These are phyloP conservation scores for Lumnitzera littorea DNA, from an alignment of 345 rosid species.

Conservation along the genomic window DNA sequence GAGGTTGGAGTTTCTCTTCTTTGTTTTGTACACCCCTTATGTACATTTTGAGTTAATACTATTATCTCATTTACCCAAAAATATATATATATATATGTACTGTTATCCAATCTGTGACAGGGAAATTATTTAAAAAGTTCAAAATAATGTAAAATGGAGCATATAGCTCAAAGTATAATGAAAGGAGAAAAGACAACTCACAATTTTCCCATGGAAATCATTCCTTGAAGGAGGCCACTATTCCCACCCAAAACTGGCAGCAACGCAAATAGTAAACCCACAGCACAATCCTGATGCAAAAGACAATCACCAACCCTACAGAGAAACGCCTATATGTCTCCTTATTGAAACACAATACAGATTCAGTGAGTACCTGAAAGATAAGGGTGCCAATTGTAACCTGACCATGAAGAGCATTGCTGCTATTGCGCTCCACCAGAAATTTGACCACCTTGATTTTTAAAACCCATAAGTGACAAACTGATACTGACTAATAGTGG, in stretches of 20 bases:
- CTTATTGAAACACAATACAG: conserved; percentile 5
- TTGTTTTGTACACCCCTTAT: no score
- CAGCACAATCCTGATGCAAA: conserved; percentile 80
- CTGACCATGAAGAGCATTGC: conserved; percentile 87
- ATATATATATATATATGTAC: no score
- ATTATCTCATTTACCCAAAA: no score
- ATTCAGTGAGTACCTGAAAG: conserved; percentile 63
- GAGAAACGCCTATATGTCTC: conserved; percentile 2
- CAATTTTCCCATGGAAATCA: conserved; percentile 93
- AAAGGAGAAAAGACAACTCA: conserved; percentile 25
- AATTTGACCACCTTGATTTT: conserved; percentile 79
- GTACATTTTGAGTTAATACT: no score
- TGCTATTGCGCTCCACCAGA: conserved; percentile 68
- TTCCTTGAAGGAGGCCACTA: conserved; percentile 77
- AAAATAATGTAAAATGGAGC: no score
- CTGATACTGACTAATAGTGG: neutral
- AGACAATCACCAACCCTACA: conserved; percentile 12
- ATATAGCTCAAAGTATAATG: no score
- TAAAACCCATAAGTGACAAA: neutral
- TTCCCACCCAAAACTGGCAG: conserved; percentile 97
- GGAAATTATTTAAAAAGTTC: no score
- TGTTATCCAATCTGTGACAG: no score
- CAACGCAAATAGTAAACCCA: conserved; percentile 88
- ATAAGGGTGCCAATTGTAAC: conserved; percentile 94
- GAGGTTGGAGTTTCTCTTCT: no score